Conservation (phyloP, 2,329 filamentous ascomycete species). For the Alternaria sp. region DNA sequence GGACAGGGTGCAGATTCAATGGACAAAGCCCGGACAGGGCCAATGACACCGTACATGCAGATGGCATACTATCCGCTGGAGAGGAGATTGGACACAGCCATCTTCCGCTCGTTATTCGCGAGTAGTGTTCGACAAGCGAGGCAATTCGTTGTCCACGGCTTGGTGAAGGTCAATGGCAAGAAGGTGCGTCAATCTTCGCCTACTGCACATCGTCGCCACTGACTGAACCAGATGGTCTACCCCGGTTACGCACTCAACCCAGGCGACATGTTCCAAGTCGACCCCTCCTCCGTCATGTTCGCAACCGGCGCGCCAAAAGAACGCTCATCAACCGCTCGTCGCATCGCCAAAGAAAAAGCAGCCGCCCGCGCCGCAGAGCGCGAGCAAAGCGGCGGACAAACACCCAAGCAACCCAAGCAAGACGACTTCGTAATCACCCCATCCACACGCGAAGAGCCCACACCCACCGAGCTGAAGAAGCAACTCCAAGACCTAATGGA, state of each 20-base stretch:
- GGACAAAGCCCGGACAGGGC: conserved; percentile 24
- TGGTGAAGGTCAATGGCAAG: conserved; percentile 94
- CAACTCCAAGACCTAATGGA: conserved; percentile 44
- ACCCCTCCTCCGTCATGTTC: conserved; percentile 84
- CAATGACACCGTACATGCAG: conserved; percentile 86
- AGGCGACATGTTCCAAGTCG: conserved; percentile 97
- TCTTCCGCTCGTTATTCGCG: conserved; percentile 92
- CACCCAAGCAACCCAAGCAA: conserved; percentile 16
- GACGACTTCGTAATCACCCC: conserved; percentile 4
- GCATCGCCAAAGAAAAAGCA: conserved; percentile 37
- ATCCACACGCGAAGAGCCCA: conserved; percentile 33
- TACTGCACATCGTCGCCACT: neutral
- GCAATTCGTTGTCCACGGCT: conserved; percentile 91
- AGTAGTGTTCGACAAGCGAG: conserved; percentile 91
- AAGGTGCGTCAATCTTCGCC: conserved; percentile 64
- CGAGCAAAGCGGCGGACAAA: conserved; percentile 25
- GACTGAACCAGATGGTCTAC: conserved; percentile 74
- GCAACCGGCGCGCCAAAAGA: conserved; percentile 79
- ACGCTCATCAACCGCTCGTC: conserved; percentile 38
- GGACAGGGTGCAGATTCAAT: conserved; percentile 68
- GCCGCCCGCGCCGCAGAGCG: conserved; percentile 38
- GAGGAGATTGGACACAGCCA: conserved; percentile 88
- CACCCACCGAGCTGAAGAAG: conserved; percentile 40
- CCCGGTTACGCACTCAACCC: conserved; percentile 95
- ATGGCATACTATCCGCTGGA: conserved; percentile 95